Base-by-base conservation (phyloP, 495 filamentous ascomycete species). In the Mytilinidion resinicola region DNA sequence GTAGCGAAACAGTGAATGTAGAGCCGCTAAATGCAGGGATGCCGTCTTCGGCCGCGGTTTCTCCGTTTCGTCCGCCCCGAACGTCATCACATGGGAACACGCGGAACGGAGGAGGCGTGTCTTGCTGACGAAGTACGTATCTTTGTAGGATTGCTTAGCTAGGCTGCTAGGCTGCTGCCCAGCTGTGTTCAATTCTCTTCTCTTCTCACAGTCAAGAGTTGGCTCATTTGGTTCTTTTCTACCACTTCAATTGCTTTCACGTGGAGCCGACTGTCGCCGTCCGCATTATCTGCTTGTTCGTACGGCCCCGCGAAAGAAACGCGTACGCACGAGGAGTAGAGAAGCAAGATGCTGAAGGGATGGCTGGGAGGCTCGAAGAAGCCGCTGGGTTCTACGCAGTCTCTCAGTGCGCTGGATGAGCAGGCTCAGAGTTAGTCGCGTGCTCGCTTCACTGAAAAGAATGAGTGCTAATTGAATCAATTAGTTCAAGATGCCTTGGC, bases 401-500 rank as follows among this genome's bases (percentile, higher is more conserved):
- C 80, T 21, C 61, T 87, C 55, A 80, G 80, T 68, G 77, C 82
- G 49, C 60, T 79, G 43, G 75, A 78, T 47, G 85, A 88, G 69
- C 70, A 79, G 36, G 75, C 81, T 61, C 76, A 85, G 66, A 77
- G 83, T 86, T 72, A 61, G 78, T 49, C 76, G 49, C 20, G 49
- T 66, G 53, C 48, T 30, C 20, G 20, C n/a, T 47, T 30, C 44
- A 33, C 41, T 9, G 17, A 50, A 10, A 57, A 19, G 20, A 30
- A 11, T 42, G 35, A 43, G 14, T 30, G 35, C 62, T 66, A 54
- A 65, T 61, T 46, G 47, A 56, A 51, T 43, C 41, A 17, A 7
- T 19, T 48, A 87, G 85, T 88, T 62, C 78, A 84, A 60, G 75
- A 85, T 65, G 84, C 85, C 37, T 76, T 88, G 77, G 72, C 71